Evolutionary conservation across 345 rosid genomes (phyloP).

Genomic region (Leavenworthia alabamica): DNA sequence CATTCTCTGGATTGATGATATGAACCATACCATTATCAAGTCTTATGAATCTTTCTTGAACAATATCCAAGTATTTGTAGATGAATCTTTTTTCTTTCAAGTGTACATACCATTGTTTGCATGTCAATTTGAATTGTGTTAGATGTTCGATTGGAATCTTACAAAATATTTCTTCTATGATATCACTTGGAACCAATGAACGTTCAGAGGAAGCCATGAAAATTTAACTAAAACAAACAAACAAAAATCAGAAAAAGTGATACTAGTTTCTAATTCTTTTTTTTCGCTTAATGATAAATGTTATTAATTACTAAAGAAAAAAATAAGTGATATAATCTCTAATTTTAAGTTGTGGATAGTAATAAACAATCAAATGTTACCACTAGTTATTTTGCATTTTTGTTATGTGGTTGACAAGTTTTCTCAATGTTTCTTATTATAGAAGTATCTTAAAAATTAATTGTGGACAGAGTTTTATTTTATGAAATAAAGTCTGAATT

Average conservation of each 20-base stretch:
- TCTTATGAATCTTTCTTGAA: constrained; percentile 25
- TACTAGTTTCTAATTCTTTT: background rate
- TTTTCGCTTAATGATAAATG: too few species aligned
- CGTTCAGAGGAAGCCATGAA: constrained; percentile 20
- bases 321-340: background rate
- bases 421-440: too few species aligned
- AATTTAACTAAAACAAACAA: too few species aligned
- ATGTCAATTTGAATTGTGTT: constrained; percentile 13
- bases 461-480: too few species aligned
- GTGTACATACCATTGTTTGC: constrained; percentile 19
- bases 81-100: constrained; percentile 27
- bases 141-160: constrained; percentile 17
- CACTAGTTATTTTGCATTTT: background rate
- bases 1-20: constrained; percentile 9
- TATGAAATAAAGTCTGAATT: too few species aligned
- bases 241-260: background rate
- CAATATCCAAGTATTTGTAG: constrained; percentile 20
- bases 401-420: too few species aligned
- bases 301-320: background rate
- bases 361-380: background rate
- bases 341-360: background rate
- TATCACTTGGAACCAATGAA: constrained; percentile 22
- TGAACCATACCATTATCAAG: constrained; percentile 9
- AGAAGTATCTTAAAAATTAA: too few species aligned
- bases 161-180: constrained; percentile 18